Percentiles rank a stretch among this genome's conserved stretches.
Conservation (phyloP, 805 yeast genomes). For the Metschnikowia rubicola region DNA sequence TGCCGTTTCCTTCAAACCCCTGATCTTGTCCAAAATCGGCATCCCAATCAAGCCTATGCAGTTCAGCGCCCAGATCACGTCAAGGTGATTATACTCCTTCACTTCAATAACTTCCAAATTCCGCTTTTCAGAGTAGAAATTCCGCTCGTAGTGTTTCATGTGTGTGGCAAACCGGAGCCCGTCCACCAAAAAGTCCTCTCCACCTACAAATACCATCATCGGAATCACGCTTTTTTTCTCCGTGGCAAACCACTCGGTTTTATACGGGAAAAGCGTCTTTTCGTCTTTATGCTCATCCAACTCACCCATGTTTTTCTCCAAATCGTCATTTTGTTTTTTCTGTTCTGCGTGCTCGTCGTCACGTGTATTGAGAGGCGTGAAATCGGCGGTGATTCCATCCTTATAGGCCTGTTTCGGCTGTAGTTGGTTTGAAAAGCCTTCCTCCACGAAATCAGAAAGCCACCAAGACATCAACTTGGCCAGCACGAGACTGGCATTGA, state of each 20-base stretch:
- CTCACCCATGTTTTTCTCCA: constrained; percentile 17
- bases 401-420: constrained; percentile 30
- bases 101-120: constrained; percentile 43
- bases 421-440: constrained; percentile 39
- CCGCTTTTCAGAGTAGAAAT: constrained; percentile 30
- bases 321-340: constrained; percentile 17
- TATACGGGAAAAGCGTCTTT: constrained; percentile 51
- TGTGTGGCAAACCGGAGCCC: constrained; percentile 66
- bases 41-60: constrained; percentile 62
- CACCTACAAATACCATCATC: constrained; percentile 68
- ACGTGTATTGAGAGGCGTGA: constrained; percentile 20
- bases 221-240: constrained; percentile 39
- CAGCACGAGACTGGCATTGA: constrained; percentile 82
- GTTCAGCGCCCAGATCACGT: constrained; percentile 90
- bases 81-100: constrained; percentile 76
- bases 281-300: constrained; percentile 22
- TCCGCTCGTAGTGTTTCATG: constrained; percentile 55
- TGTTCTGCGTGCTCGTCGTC: not conserved
- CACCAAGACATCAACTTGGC: constrained; percentile 90
- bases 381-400: constrained; percentile 25
- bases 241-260: constrained; percentile 50
- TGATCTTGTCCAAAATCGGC: constrained; percentile 19
- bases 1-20: not conserved
- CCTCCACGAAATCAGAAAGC: constrained; percentile 47
- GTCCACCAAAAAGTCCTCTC: constrained; percentile 72